Percentiles rank a stretch among this genome's conserved stretches.
These are phyloP conservation scores for Hymenoscyphus repandus DNA, from an alignment of 2,329 filamentous ascomycete genomes.

Conservation along the genomic window DNA sequence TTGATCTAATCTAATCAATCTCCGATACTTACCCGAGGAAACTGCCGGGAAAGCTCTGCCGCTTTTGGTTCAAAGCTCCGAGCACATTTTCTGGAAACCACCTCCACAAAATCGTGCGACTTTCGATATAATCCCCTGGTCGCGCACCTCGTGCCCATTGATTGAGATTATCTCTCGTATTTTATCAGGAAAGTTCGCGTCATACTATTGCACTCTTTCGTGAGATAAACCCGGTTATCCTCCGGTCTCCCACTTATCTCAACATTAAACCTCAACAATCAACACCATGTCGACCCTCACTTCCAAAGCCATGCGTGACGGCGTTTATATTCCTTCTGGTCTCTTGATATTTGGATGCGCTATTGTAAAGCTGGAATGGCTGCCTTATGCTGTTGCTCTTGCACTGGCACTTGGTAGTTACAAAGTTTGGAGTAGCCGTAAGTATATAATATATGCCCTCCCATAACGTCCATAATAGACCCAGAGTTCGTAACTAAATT, in stretches of 20 bases:
- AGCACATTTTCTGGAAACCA: no score
- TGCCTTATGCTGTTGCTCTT: constrained; percentile 63
- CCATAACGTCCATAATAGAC: not conserved
- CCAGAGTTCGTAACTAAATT: constrained; percentile 8
- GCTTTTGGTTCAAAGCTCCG: no score
- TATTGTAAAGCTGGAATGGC: constrained; percentile 74
- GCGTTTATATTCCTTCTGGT: constrained; percentile 77
- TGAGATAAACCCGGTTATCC: not conserved
- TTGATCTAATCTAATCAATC: no score
- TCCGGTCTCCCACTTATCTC: not conserved
- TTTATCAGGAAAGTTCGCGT: no score
- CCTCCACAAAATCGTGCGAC: no score
- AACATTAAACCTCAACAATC: not conserved
- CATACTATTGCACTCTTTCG: no score
- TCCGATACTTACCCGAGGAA: no score
- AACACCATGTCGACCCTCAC: constrained; percentile 33
- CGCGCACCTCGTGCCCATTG: no score
- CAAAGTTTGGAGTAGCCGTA: constrained; percentile 69
- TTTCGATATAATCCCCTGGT: no score
- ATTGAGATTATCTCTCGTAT: no score
- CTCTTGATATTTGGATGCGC: constrained; percentile 71
- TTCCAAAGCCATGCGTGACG: constrained; percentile 65
- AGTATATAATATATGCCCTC: constrained; percentile 33
- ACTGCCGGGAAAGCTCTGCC: no score
- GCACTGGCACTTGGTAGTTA: constrained; percentile 61